Conservation (phyloP, 2,329 filamentous ascomycete species). For the Calcarisporium arbuscula region DNA sequence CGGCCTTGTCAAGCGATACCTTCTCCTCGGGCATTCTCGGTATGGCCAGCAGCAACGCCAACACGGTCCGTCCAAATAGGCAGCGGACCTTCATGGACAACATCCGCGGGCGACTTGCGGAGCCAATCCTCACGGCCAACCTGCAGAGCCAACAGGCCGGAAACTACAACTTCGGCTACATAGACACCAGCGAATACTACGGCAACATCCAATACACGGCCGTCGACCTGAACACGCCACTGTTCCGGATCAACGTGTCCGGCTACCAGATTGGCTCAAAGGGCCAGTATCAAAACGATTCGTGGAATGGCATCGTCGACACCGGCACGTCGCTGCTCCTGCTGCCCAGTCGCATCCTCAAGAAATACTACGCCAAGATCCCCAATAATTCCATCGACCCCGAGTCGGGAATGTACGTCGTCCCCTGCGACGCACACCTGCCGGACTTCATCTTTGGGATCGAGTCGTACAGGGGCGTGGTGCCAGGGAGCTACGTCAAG, state of each 20-base stretch:
- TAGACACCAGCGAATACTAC: slow-evolving; percentile 50
- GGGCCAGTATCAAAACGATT: slow-evolving; percentile 10
- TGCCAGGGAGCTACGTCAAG: slow-evolving; percentile 32
- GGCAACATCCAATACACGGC: slow-evolving; percentile 50
- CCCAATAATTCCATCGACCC: slow-evolving; percentile 38
- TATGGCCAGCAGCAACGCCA: slow-evolving; percentile 23
- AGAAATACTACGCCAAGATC: slow-evolving; percentile 55
- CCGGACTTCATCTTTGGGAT: slow-evolving; percentile 33
- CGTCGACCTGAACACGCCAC: slow-evolving; percentile 46
- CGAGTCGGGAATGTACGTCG: slow-evolving; percentile 47
- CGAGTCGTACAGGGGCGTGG: slow-evolving; percentile 23
- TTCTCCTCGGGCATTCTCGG: slow-evolving; percentile 31
- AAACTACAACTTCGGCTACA: slow-evolving; percentile 38
- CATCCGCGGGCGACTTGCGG: slow-evolving; percentile 19
- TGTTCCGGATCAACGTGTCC: slow-evolving; percentile 54
- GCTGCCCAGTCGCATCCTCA: slow-evolving; percentile 45
- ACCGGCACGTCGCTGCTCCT: slow-evolving; percentile 65
- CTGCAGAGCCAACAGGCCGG: slow-evolving; percentile 24
- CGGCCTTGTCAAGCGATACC: slow-evolving; percentile 25
- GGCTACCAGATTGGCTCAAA: slow-evolving; percentile 47
- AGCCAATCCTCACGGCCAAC: slow-evolving; percentile 31
- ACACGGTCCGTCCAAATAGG: slow-evolving; percentile 24
- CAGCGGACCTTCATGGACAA: slow-evolving; percentile 31
- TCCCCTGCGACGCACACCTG: slow-evolving; percentile 48
- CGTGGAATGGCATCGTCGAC: slow-evolving; percentile 56